These are phyloP conservation scores for Platanus orientalis DNA, from an alignment of 164 flowering plant genomes.

Conservation along the genomic window DNA sequence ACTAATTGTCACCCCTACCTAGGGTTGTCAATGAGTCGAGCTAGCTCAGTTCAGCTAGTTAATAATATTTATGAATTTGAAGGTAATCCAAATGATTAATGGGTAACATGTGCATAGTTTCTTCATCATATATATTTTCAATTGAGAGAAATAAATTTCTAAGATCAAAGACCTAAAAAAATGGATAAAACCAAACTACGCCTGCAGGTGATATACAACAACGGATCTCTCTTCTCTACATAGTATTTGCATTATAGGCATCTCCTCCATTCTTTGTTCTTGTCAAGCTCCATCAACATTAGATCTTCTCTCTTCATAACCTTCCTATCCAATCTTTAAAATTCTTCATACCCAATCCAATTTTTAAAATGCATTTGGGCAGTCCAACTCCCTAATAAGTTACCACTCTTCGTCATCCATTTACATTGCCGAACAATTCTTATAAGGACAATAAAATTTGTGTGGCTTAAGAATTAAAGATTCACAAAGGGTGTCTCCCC, in stretches of 20 bases:
- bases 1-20: no score
- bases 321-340: constrained; percentile 21
- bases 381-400: constrained; percentile 11
- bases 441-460: constrained; percentile 19
- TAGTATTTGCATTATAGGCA: constrained; percentile 36
- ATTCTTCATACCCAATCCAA: constrained; percentile 27
- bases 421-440: constrained; percentile 15
- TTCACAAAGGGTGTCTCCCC: constrained; percentile 21
- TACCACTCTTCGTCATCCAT: constrained; percentile 10
- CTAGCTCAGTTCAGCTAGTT: no score
- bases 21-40: no score
- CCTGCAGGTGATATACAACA: constrained; percentile 34
- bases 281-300: constrained; percentile 30
- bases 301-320: constrained; percentile 29
- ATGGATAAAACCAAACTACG: no score
- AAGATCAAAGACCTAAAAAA: no score
- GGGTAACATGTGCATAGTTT: no score
- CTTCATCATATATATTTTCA: no score
- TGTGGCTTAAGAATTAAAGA: constrained; percentile 14
- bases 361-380: constrained; percentile 25
- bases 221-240: constrained; percentile 28
- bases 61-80: no score
- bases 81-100: no score
- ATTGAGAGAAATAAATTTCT: no score
- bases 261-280: constrained; percentile 33